A percentile compares a stretch with the other conserved stretches of the same genome.
Conservation (phyloP, 345 rosid genomes). For the Linum lewisii region DNA sequence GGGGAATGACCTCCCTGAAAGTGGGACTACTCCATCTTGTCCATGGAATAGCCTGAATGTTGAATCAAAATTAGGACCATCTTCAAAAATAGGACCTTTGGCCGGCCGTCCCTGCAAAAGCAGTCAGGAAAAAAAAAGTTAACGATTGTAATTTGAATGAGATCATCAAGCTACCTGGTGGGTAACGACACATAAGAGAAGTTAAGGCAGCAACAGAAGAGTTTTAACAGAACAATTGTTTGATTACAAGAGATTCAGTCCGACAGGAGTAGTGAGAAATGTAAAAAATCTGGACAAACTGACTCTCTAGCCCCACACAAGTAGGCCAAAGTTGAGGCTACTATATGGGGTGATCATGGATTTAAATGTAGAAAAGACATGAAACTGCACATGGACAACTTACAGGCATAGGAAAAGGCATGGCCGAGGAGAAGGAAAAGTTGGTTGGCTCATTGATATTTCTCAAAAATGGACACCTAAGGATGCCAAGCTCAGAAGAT, state of each 20-base stretch:
- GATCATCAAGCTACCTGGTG: background rate
- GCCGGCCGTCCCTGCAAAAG: conserved; percentile 40
- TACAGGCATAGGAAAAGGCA: conserved; percentile 71
- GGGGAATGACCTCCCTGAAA: conserved; percentile 40
- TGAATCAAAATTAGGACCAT: conserved; percentile 90
- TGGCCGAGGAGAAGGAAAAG: conserved; percentile 60
- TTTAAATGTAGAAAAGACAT: background rate
- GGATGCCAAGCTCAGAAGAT: conserved; percentile 41
- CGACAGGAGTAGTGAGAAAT: too few relatives aligned
- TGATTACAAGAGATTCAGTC: too few relatives aligned
- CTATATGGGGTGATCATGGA: too few relatives aligned
- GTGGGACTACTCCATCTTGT: conserved; percentile 87
- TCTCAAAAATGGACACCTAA: conserved; percentile 88
- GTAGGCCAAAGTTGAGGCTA: too few relatives aligned
- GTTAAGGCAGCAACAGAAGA: background rate
- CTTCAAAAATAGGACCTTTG: conserved; percentile 94
- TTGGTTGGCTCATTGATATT: conserved; percentile 94
- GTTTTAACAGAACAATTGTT: too few relatives aligned
- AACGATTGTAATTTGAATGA: background rate
- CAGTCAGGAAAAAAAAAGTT: background rate
- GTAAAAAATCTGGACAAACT: too few relatives aligned
- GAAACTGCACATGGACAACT: conserved; percentile 17
- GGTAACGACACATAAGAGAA: background rate
- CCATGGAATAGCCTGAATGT: conserved; percentile 95
- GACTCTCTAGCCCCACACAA: too few relatives aligned